Base-by-base conservation (phyloP, 2,329 filamentous ascomycete genomes). In the Sphaceloma murrayae region DNA sequence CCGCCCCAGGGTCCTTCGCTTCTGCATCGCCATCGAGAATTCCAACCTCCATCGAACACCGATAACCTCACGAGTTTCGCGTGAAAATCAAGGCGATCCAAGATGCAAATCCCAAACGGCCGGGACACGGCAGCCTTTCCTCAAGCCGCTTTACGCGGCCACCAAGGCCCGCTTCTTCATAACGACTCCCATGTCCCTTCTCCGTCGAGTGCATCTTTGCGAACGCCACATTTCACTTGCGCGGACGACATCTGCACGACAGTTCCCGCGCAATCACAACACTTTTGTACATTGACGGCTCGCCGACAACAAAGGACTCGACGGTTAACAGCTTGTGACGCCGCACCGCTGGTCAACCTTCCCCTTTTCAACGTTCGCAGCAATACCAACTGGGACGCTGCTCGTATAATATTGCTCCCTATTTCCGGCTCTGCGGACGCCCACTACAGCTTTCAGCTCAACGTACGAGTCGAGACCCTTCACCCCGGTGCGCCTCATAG, bases 51-150 rank as follows among this genome's bases (percentile, higher is more conserved):
- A 40, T 40, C 36, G 36, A 40, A 26, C n/a, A 11, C 24, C 36
- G 36, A 40, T 40, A 40, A 22, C 36, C 36, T 40, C 36, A 40
- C 17, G n/a, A n/a, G n/a, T 29, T 26, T 18, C 19, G 22, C 22
- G 19, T 13, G n/a, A 29, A 29, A 9, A 5, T 40, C 24, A 17
- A 19, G 6, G 36, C 36, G 22, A 40, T 29, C 36, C 36, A 40
- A 40, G 36, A 40, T 40, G 36, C 30, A 8, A n/a, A 27, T 29
- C 30, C 36, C 36, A 40, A 40, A 40, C 36, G 36, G 22, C 36
- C 36, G 36, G 36, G 36, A 40, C 24, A 30, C 22, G 36, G 24
- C 22, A 29, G 18, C 19, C n/a, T 40, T n/a, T 8, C 16, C 24
- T 22, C 27, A 30, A 22, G 14, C 36, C 30, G 36, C 13, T 30